Evolutionary conservation across 768 basidiomycete species (phyloP).

Genomic region (Leucosporidium creatinivorum): DNA sequence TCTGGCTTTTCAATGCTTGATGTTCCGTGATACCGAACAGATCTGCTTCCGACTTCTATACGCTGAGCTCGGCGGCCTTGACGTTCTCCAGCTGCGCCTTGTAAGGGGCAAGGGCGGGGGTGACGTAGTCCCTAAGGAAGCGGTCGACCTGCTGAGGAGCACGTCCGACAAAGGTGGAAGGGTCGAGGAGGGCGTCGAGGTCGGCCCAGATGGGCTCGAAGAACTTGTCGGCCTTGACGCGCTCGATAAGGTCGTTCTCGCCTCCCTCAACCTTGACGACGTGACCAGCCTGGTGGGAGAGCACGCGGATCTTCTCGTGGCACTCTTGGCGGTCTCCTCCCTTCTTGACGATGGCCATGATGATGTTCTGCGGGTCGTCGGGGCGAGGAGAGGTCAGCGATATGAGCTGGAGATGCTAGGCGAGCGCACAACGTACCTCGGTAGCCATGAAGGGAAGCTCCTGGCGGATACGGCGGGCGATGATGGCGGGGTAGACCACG

Average conservation of each 20-base stretch:
- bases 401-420: background rate
- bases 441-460: slow-evolving; percentile 99
- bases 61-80: no score
- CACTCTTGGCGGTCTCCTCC: slow-evolving; percentile 91
- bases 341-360: slow-evolving; percentile 92
- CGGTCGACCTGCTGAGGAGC: slow-evolving; percentile 89
- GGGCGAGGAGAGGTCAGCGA: background rate
- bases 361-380: slow-evolving; percentile 56
- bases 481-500: slow-evolving; percentile 98
- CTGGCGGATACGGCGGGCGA: slow-evolving; percentile 80
- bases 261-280: slow-evolving; percentile 92
- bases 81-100: no score
- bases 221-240: slow-evolving; percentile 71
- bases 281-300: slow-evolving; percentile 87
- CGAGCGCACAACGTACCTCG: slow-evolving; percentile 45
- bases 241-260: slow-evolving; percentile 90
- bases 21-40: no score
- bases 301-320: slow-evolving; percentile 88
- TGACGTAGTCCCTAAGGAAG: slow-evolving; percentile 80
- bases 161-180: slow-evolving; percentile 80
- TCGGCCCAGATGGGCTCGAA: slow-evolving; percentile 79
- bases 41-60: no score
- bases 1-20: no score
- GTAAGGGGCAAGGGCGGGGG: slow-evolving; percentile 55
- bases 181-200: slow-evolving; percentile 71